Percentiles rank a stretch among this genome's conserved stretches.
phyloP scores from a whole-genome alignment of 2,329 filamentous ascomycete species.

The Penicillium sp. region DNA sequence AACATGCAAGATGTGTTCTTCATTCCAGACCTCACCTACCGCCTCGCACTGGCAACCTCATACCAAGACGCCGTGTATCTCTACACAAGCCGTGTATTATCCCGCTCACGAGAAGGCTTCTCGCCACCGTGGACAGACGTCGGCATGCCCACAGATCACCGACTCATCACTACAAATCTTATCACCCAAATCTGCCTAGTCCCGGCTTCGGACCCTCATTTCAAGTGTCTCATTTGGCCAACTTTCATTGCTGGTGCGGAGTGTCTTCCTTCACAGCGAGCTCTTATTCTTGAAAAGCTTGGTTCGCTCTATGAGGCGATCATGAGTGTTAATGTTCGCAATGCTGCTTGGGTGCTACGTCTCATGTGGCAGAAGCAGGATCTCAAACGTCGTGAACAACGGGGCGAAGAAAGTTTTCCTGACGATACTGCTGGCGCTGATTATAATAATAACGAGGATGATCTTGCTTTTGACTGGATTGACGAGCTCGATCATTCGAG shows the following conservation, averaged over 20 bases:
- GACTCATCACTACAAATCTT: constrained; percentile 31
- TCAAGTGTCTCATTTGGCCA: constrained; percentile 48
- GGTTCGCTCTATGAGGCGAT: constrained; percentile 37
- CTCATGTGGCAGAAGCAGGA: constrained; percentile 45
- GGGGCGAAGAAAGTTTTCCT: neutral
- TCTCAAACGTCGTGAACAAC: constrained; percentile 24
- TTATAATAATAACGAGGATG: constrained; percentile 26
- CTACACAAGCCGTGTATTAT: constrained; percentile 42
- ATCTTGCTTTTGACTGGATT: constrained; percentile 42
- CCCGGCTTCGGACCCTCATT: constrained; percentile 37
- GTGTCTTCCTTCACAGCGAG: constrained; percentile 34
- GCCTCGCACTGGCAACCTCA: constrained; percentile 49
- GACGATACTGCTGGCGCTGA: neutral
- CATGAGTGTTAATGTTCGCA: constrained; percentile 42
- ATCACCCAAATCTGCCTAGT: constrained; percentile 40
- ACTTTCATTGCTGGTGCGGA: constrained; percentile 48
- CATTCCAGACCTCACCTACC: constrained; percentile 49
- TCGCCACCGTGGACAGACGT: constrained; percentile 24
- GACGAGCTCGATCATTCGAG: constrained; percentile 41
- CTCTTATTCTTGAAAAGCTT: constrained; percentile 35
- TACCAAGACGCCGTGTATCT: constrained; percentile 44
- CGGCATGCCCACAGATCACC: constrained; percentile 33
- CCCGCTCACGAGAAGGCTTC: constrained; percentile 29
- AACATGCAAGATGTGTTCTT: constrained; percentile 44
- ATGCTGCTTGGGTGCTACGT: constrained; percentile 42